Percentiles rank a stretch among this genome's conserved stretches.
phyloP scores from a whole-genome alignment of 2,329 filamentous ascomycete species.

The Calonectria leucothoes region DNA sequence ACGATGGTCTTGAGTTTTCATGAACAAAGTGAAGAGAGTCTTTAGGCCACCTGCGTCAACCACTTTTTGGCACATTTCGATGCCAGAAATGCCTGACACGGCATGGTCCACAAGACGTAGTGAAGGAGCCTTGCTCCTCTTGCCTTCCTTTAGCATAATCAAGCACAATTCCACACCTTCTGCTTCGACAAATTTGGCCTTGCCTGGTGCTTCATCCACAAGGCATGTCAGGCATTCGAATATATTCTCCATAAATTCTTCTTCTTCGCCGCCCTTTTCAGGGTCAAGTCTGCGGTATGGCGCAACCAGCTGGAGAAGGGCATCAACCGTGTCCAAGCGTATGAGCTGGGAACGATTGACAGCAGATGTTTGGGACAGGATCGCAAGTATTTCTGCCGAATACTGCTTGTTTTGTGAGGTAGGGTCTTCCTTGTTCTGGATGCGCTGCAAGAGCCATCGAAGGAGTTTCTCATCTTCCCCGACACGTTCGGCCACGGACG shows the following conservation, averaged over 20 bases:
- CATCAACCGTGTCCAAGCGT: constrained; percentile 78
- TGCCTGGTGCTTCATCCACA: constrained; percentile 80
- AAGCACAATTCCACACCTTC: constrained; percentile 93
- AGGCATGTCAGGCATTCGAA: constrained; percentile 89
- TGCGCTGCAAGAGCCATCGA: constrained; percentile 81
- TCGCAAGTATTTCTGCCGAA: constrained; percentile 89
- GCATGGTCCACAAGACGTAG: constrained; percentile 89
- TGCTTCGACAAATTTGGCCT: constrained; percentile 84
- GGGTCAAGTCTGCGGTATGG: constrained; percentile 89
- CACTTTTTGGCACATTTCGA: constrained; percentile 77
- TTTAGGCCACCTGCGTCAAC: constrained; percentile 89
- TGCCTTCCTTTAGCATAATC: constrained; percentile 92
- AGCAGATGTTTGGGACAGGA: constrained; percentile 82
- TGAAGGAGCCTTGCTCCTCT: constrained; percentile 82
- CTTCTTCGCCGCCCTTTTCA: constrained; percentile 85
- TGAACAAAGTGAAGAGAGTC: constrained; percentile 86
- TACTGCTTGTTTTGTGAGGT: constrained; percentile 96
- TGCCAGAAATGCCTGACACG: constrained; percentile 60
- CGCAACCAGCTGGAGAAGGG: constrained; percentile 84
- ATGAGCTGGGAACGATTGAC: constrained; percentile 74
- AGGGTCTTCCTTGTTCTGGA: constrained; percentile 73
- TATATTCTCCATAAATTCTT: constrained; percentile 94
- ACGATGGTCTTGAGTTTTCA: constrained; percentile 80
- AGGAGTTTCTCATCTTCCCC: constrained; percentile 76
- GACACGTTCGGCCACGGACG: constrained; percentile 76